Percentiles rank a stretch among this genome's conserved stretches.
Evolutionary conservation across 148 eudicot genomes (phyloP).

Genomic region (Persicaria tinctoria): DNA sequence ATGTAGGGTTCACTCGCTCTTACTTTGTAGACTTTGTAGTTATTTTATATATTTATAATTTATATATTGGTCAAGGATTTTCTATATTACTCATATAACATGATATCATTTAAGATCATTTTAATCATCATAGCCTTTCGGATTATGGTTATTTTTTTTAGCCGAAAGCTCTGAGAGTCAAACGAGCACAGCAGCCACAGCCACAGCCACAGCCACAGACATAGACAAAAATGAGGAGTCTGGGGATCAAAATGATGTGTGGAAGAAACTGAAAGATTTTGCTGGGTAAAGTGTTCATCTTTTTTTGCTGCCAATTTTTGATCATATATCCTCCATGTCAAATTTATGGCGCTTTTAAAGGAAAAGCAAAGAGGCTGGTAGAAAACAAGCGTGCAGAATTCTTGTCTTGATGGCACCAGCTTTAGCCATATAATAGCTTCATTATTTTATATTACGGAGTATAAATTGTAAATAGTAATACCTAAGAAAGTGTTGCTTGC

Average conservation of each 20-base stretch:
- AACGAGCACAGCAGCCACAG: slow-evolving; percentile 28
- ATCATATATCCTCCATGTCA: not conserved
- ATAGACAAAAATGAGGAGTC: slow-evolving; percentile 35
- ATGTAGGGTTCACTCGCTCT: too few relatives aligned
- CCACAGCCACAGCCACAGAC: slow-evolving; percentile 19
- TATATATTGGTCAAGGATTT: not conserved
- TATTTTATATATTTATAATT: not conserved
- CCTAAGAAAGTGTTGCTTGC: not conserved
- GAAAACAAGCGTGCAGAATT: not conserved
- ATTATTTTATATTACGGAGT: not conserved
- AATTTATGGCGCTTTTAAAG: too few relatives aligned
- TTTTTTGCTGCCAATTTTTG: not conserved
- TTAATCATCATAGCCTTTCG: not conserved
- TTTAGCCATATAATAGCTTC: not conserved
- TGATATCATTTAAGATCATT: not conserved
- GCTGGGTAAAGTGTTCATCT: slow-evolving; percentile 55
- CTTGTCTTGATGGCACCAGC: not conserved
- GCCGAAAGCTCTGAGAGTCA: slow-evolving; percentile 43
- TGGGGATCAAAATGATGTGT: slow-evolving; percentile 52
- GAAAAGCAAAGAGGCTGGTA: not conserved
- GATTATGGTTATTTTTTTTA: slow-evolving; percentile 22
- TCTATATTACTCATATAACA: not conserved
- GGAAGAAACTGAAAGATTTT: slow-evolving; percentile 66
- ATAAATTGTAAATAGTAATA: not conserved
- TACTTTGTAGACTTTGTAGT: too few relatives aligned